Evolutionary conservation across 140 eudicot genomes (phyloP), one percentile per base, ranked within the genome.

Genomic region (Senecio squalidus): DNA sequence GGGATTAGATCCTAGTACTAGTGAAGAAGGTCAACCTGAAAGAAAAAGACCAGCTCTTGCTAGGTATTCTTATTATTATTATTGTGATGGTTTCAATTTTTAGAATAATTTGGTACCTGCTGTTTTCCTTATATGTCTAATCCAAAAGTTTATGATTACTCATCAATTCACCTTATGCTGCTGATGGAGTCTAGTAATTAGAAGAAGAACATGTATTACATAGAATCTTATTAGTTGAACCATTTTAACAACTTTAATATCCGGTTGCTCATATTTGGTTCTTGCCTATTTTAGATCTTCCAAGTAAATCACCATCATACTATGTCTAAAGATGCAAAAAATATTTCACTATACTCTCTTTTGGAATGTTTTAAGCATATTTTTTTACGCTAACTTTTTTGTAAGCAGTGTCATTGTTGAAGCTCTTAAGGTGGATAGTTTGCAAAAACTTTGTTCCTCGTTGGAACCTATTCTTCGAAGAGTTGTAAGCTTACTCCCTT

Each of bases 321-420:
- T 57, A 36, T 34, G 21, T 57, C 30, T 21, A 21, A 66, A 66
- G 55, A 68, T 68, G 51, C 11, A 46, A 0, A 26, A 17, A 22
- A 9, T 46, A 9, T n/a, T 24, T 59, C 33, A 27, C 18, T 58
- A 27, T 58, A 18, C 17, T 20, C 20, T 71, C 33, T 23, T 43
- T 53, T 53, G 30, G 39, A 53, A 18, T 46, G 26, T 48, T 26
- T 34, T 27, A 25, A 46, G 62, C 38, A 71, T 46, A 22, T 18
- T 47, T 16, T 45, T 39, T 18, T 44, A 24, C 28, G 55, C 10
- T 58, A 26, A 29, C 13, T 51, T 67, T 71, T 48, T 76, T 64
- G 11, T n/a, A n/a, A 74, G 90, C 93, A 93, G 99, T 84, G 99
- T 93, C 39, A 93, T 93, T 80, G 89, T 93, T 50, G 99, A 93